Evolutionary conservation across 1,284 basidiomycete genomes (phyloP).

Genomic region (Sanghuangporus sanghuang): DNA sequence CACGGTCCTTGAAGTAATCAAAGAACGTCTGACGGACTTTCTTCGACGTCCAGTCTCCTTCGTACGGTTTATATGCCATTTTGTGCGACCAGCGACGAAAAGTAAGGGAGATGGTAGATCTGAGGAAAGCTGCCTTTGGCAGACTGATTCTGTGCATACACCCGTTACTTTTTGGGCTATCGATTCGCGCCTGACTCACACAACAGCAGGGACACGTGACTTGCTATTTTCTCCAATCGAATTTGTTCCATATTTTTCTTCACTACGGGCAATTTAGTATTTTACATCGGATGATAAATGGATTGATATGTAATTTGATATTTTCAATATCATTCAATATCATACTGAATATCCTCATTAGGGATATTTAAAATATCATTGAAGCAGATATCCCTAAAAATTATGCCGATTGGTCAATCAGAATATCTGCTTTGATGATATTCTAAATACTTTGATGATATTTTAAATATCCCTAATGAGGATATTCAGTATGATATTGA

Average conservation of each 20-base stretch:
- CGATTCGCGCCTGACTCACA: conserved; percentile 11
- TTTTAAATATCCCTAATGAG: no score
- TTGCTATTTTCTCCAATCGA: neutral
- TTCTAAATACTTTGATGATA: no score
- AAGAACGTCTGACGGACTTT: conserved; percentile 74
- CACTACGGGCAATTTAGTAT: no score
- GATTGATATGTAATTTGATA: no score
- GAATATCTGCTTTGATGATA: no score
- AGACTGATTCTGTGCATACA: neutral
- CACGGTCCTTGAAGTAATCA: conserved; percentile 73
- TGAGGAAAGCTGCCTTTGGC: neutral
- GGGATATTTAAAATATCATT: no score
- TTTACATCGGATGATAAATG: no score
- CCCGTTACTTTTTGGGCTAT: conserved; percentile 11
- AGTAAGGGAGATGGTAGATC: neutral
- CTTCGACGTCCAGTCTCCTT: conserved; percentile 58
- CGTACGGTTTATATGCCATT: conserved; percentile 20
- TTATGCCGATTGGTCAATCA: no score
- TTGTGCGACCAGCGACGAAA: neutral
- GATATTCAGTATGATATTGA: no score
- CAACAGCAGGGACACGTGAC: neutral
- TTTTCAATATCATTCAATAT: no score
- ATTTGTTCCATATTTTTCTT: neutral
- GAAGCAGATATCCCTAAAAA: no score
- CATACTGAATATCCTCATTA: no score